A percentile compares a stretch with the other conserved stretches of the same genome.
Conservation (phyloP, 805 yeast genomes). For the Yarrowia deformans region DNA sequence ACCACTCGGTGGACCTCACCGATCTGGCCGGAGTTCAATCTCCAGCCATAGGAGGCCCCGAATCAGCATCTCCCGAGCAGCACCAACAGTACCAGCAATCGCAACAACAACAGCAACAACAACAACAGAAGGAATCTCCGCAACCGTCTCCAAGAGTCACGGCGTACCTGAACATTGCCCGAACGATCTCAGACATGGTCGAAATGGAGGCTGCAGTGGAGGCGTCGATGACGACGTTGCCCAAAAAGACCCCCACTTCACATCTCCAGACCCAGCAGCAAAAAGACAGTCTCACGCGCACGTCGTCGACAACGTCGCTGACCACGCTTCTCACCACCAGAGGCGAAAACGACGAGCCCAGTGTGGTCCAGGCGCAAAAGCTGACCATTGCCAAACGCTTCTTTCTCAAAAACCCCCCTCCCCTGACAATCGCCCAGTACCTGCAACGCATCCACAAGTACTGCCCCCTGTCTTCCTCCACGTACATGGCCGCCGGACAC, state of each 20-base stretch:
- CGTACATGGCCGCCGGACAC: constrained; percentile 51
- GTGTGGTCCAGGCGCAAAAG: constrained; percentile 39
- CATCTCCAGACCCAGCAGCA: neutral
- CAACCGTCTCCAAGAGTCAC: constrained; percentile 13
- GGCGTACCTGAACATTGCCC: constrained; percentile 8
- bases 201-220: neutral
- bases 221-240: neutral
- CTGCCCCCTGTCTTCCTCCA: constrained; percentile 52
- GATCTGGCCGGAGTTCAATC: constrained; percentile 8
- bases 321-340: constrained; percentile 13
- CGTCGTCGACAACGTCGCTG: constrained; percentile 26
- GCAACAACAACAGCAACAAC: neutral
- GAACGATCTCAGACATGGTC: constrained; percentile 14
- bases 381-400: constrained; percentile 47
- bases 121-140: neutral
- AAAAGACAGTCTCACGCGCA: neutral
- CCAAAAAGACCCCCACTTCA: constrained; percentile 4
- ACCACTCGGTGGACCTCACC: neutral
- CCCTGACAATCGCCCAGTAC: constrained; percentile 49
- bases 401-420: constrained; percentile 49
- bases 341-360: constrained; percentile 27
- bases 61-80: neutral
- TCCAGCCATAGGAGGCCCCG: neutral
- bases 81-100: too few relatives aligned
- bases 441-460: constrained; percentile 52